Percentiles rank a stretch among this genome's conserved stretches.
phyloP scores from a whole-genome alignment of 371 early-diverging fungal genomes.

The Mucor lusitanicus region DNA sequence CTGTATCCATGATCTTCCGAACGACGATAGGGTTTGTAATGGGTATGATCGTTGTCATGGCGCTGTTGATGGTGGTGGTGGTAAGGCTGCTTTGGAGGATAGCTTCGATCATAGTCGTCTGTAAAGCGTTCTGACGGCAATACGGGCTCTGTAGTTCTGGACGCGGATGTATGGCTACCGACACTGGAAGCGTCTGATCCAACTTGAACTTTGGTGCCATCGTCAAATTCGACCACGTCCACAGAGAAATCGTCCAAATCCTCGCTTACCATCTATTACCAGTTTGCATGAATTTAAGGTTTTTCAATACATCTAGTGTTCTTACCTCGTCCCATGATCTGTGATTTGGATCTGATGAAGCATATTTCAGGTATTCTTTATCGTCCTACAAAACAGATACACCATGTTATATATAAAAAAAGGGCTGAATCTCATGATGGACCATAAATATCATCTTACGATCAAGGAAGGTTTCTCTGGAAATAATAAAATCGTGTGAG shows the following conservation, averaged over 20 bases:
- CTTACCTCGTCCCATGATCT: conserved; percentile 45
- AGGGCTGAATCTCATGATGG: background rate
- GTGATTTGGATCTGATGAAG: conserved; percentile 22
- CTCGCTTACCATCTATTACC: conserved; percentile 29
- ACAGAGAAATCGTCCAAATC: conserved; percentile 29
- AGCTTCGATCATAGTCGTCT: conserved; percentile 52
- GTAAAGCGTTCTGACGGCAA: conserved; percentile 48
- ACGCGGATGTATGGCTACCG: background rate
- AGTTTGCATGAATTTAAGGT: background rate
- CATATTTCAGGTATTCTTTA: conserved; percentile 19
- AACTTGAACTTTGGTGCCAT: conserved; percentile 28
- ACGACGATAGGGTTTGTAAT: conserved; percentile 16
- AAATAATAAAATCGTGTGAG: background rate
- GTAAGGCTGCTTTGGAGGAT: conserved; percentile 30
- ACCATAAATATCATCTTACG: conserved; percentile 5
- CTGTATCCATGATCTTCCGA: conserved; percentile 17
- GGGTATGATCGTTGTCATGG: background rate
- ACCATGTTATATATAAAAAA: background rate
- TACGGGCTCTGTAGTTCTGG: conserved; percentile 14
- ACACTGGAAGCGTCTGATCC: background rate
- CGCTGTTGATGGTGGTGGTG: background rate
- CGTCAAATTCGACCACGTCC: conserved; percentile 33
- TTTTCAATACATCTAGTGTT: background rate
- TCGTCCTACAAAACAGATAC: conserved; percentile 13
- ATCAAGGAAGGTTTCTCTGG: conserved; percentile 11